These are phyloP conservation scores for Saturnispora gosingensis DNA, from an alignment of 805 yeast genomes.

Conservation along the genomic window DNA sequence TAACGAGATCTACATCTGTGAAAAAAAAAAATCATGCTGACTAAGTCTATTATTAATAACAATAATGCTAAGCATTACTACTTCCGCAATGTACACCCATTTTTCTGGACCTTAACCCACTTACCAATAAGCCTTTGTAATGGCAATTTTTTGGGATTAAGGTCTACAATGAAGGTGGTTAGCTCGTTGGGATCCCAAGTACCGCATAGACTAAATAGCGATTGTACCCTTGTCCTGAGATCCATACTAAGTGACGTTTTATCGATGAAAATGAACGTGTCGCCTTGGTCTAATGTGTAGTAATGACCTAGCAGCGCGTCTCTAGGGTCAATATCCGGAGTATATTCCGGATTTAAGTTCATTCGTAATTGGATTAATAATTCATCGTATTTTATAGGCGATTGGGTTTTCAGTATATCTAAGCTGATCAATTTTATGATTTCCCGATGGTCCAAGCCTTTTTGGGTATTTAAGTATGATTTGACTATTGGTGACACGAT, in stretches of 20 bases:
- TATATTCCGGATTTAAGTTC: constrained; percentile 48
- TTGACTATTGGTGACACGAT: neutral
- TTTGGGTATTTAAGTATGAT: neutral
- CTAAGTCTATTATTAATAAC: neutral
- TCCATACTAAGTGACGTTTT: neutral
- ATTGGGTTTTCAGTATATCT: constrained; percentile 5
- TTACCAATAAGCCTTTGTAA: neutral
- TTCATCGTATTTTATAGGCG: constrained; percentile 31
- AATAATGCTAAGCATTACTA: neutral
- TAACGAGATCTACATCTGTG: neutral
- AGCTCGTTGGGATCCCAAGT: neutral
- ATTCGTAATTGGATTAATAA: constrained; percentile 57
- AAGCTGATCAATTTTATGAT: constrained; percentile 14
- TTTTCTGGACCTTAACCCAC: neutral
- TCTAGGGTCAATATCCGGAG: constrained; percentile 45
- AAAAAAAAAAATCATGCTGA: neutral
- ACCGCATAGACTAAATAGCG: neutral
- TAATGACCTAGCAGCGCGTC: constrained; percentile 33
- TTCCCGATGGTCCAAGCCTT: constrained; percentile 11
- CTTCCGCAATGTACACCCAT: neutral
- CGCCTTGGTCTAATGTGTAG: constrained; percentile 9
- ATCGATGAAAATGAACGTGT: neutral
- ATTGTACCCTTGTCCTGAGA: neutral
- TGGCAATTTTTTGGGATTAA: neutral
- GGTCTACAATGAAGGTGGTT: neutral